phyloP scores from a whole-genome alignment of 345 rosid genomes.

The Mangifera indica region DNA sequence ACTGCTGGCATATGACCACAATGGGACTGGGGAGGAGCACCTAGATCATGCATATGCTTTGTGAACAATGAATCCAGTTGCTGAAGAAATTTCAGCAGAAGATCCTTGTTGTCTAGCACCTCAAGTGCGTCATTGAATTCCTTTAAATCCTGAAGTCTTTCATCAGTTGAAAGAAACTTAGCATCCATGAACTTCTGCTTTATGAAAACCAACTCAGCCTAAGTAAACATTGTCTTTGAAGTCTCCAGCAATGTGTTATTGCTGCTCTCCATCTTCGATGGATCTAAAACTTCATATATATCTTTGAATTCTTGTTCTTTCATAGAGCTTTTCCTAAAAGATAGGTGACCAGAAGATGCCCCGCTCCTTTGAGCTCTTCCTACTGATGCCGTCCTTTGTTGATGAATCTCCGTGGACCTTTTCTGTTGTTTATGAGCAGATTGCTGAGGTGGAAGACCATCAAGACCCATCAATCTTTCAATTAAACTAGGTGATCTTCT shows the following conservation, averaged over 20 bases:
- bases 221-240: conserved; percentile 39
- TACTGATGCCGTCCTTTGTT: conserved; percentile 20
- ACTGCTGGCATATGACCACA: conserved; percentile 40
- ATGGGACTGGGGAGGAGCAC: conserved; percentile 38
- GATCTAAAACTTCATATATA: conserved; percentile 86
- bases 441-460: conserved; percentile 67
- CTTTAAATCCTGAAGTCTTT: conserved; percentile 66
- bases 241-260: conserved; percentile 32
- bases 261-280: conserved; percentile 44
- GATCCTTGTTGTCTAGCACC: conserved; percentile 75
- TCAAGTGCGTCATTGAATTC: conserved; percentile 77
- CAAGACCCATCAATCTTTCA: conserved; percentile 95
- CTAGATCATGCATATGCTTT: conserved; percentile 74
- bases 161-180: conserved; percentile 70
- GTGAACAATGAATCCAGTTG: conserved; percentile 84
- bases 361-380: conserved; percentile 40
- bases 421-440: conserved; percentile 44
- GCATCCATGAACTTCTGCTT: conserved; percentile 73
- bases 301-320: conserved; percentile 89
- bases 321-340: conserved; percentile 65
- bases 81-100: conserved; percentile 74
- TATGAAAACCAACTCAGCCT: conserved; percentile 75
- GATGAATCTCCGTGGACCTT: conserved; percentile 38
- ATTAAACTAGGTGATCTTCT: conserved; percentile 76
- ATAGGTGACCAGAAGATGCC: conserved; percentile 42